phyloP scores from a whole-genome alignment of 108 stramenopile species.

The Fragilaria crotonensis region DNA sequence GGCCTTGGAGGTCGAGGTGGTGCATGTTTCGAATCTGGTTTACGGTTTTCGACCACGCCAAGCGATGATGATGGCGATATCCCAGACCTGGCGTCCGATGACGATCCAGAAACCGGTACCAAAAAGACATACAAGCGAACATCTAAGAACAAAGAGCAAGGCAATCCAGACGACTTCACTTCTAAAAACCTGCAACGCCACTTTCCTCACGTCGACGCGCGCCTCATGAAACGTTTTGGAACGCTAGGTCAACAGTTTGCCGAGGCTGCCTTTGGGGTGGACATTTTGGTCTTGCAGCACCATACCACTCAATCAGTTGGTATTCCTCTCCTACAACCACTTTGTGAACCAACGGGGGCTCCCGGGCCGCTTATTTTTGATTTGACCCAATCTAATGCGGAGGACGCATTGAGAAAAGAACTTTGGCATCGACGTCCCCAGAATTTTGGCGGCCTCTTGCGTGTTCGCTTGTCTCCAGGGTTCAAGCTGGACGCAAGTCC shows the following conservation, averaged over 20 bases:
- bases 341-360: constrained; percentile 38
- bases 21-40: constrained; percentile 9
- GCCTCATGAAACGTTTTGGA: constrained; percentile 21
- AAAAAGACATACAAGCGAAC: not conserved
- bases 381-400: not conserved
- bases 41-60: constrained; percentile 1
- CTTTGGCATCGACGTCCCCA: constrained; percentile 13
- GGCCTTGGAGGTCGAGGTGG: constrained; percentile 2
- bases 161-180: constrained; percentile 14
- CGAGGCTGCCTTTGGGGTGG: constrained; percentile 34
- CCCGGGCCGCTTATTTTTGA: constrained; percentile 38
- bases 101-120: constrained; percentile 10
- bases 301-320: constrained; percentile 17
- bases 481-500: constrained; percentile 26
- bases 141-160: not conserved
- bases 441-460: constrained; percentile 33
- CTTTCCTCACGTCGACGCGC: constrained; percentile 2
- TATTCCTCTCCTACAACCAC: constrained; percentile 21
- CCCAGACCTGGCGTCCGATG: not conserved
- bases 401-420: constrained; percentile 17
- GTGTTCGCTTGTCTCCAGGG: constrained; percentile 32
- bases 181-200: constrained; percentile 13
- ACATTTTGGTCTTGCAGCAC: constrained; percentile 23
- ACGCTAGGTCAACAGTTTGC: constrained; percentile 30
- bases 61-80: not conserved